Conservation (phyloP, 2,329 filamentous ascomycete species). For the Pestalotiopsis sp. region DNA sequence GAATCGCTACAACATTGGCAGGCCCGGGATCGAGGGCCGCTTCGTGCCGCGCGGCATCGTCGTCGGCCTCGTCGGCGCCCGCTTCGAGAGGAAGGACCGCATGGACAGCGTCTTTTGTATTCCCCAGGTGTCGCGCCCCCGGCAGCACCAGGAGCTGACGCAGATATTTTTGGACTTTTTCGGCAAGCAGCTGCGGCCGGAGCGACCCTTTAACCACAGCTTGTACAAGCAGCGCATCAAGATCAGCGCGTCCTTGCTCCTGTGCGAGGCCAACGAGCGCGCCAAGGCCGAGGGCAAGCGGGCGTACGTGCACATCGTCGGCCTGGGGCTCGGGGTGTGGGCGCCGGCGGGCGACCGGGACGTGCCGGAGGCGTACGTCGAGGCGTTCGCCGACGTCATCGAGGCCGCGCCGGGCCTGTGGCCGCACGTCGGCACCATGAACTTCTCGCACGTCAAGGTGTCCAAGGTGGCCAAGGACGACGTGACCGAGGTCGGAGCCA, state of each 20-base stretch:
- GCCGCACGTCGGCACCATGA: conserved; percentile 25
- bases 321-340: conserved; percentile 35
- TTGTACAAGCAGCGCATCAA: conserved; percentile 32
- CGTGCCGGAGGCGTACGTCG: conserved; percentile 25
- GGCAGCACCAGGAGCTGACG: conserved; percentile 25
- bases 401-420: conserved; percentile 15
- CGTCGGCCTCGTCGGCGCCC: conserved; percentile 34
- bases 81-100: conserved; percentile 31
- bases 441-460: conserved; percentile 27
- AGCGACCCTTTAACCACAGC: conserved; percentile 21
- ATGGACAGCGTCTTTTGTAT: conserved; percentile 31
- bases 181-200: not conserved
- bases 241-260: conserved; percentile 28
- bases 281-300: conserved; percentile 22
- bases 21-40: conserved; percentile 8
- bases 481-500: not conserved
- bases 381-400: conserved; percentile 24
- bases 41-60: conserved; percentile 33
- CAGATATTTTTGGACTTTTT: conserved; percentile 28
- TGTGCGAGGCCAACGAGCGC: conserved; percentile 31
- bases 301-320: conserved; percentile 35
- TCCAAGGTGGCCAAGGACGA: not conserved
- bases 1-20: conserved; percentile 24
- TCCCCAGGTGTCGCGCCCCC: not conserved
- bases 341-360: not conserved